Evolutionary conservation across 192 early-diverging fungal species (phyloP), one percentile per base, ranked within the genome.

Genomic region (Spizellomyces sp.): DNA sequence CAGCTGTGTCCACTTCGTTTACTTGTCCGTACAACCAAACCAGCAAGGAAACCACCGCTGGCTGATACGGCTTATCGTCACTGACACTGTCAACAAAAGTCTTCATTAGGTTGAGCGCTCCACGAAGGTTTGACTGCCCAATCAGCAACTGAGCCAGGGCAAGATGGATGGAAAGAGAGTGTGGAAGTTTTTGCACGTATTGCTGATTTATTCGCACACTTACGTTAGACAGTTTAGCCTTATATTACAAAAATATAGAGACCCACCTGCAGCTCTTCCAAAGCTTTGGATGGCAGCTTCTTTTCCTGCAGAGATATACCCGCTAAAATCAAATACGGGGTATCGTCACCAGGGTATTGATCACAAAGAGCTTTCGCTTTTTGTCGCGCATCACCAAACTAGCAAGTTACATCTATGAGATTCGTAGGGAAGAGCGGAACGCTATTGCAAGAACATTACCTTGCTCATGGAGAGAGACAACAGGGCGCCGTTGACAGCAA

Each of bases 1-100:
- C 80, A 3, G 89, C 84, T 41, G 83, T 83, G 44, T 89, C 84
- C 9, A 82, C 70, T 58, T 86, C 80, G n/a, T 80, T 84, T 8
- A 83, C 80, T 42, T 91, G 80, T 45, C 87, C 87, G 75, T 92
- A 88, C 44, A 92, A 67, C 89, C 89, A 91, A 9, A 91, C 87
- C 46, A 88, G 71, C 21, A 92, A 75, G 0, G 90, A 88, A n/a
- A 92, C 84, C 4, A 89, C 67, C 42, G 77, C 90, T 6, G 91
- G 89, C 46, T 80, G 80, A 54, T 90, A 79, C 58, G 70, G 69
- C 19, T 80, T 70, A 4, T 48, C 9, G 27, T 80, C 69, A 21
- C 75, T 71, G 4, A 77, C 75, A 4, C 79, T 54, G 5, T 69
- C 77, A 48, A 88, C 27, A 58, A 69, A 80, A 87, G 4, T 58